A percentile compares a stretch with the other conserved stretches of the same genome.
phyloP scores from a whole-genome alignment of 768 basidiomycete genomes.

The Hemileccinum rubropunctum region DNA sequence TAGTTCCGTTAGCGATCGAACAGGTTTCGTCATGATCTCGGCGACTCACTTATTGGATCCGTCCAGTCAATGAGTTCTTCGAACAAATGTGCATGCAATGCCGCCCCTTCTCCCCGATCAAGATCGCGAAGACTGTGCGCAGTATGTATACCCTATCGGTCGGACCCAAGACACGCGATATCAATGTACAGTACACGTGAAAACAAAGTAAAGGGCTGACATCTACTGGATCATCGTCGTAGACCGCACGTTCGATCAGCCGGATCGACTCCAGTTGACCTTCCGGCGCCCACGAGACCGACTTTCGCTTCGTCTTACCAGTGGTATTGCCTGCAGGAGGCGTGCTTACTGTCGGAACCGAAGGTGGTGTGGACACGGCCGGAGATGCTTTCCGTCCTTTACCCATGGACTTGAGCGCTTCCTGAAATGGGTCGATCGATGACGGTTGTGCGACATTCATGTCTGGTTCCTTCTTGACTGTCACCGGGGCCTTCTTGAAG shows the following conservation, averaged over 20 bases:
- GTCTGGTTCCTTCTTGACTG: conserved; percentile 51
- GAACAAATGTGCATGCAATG: conserved; percentile 77
- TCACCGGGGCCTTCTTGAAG: conserved; percentile 73
- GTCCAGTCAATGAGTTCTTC: conserved; percentile 87
- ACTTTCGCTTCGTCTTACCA: conserved; percentile 66
- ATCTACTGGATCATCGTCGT: conserved; percentile 86
- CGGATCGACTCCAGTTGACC: conserved; percentile 70
- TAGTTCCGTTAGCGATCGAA: conserved; percentile 20
- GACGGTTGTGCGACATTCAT: conserved; percentile 71
- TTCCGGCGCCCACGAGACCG: conserved; percentile 77
- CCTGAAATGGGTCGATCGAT: conserved; percentile 78
- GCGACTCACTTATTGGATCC: conserved; percentile 72
- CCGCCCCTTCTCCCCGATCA: conserved; percentile 85
- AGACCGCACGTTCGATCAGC: conserved; percentile 81
- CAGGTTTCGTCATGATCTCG: conserved; percentile 11
- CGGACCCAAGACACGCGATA: conserved; percentile 35
- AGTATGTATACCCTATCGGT: conserved; percentile 67
- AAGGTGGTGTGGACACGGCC: conserved; percentile 56
- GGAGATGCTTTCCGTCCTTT: conserved; percentile 63
- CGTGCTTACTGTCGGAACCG: conserved; percentile 28
- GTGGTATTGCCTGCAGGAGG: conserved; percentile 37
- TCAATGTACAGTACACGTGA: conserved; percentile 51
- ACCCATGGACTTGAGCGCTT: conserved; percentile 73
- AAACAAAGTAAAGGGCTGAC: conserved; percentile 60
- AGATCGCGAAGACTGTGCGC: conserved; percentile 77